These are phyloP conservation scores for Conticribra guillardii DNA, from an alignment of 108 stramenopile species.

Conservation along the genomic window DNA sequence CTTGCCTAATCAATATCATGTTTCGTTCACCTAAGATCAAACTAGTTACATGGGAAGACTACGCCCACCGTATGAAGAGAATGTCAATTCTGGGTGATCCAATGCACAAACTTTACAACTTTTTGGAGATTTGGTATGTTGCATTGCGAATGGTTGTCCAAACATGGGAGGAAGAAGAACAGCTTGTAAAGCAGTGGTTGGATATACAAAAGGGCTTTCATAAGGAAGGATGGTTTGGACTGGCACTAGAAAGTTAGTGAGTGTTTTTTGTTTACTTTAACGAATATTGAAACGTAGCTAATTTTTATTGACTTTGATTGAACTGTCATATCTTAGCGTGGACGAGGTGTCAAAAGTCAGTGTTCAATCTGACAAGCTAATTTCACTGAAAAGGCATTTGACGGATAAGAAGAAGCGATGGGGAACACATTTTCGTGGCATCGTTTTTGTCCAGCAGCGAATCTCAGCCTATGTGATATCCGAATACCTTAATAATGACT, in stretches of 20 bases:
- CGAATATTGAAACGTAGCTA: slow-evolving; percentile 1
- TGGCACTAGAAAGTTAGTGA: slow-evolving; percentile 18
- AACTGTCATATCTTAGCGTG: neutral
- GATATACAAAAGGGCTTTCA: slow-evolving; percentile 23
- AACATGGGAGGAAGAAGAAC: slow-evolving; percentile 57
- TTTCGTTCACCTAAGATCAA: slow-evolving; percentile 7
- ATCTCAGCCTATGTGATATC: slow-evolving; percentile 40
- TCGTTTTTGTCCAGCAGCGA: slow-evolving; percentile 44
- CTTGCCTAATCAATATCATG: neutral
- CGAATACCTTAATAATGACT: slow-evolving; percentile 29
- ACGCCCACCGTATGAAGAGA: slow-evolving; percentile 23
- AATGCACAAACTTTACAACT: slow-evolving; percentile 11
- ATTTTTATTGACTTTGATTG: neutral
- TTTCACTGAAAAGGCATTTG: slow-evolving; percentile 16
- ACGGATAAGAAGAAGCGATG: slow-evolving; percentile 33
- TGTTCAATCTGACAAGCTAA: slow-evolving; percentile 32
- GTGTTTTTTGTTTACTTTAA: no score
- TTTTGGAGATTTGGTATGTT: slow-evolving; percentile 52
- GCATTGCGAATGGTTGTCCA: slow-evolving; percentile 46
- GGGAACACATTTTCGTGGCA: slow-evolving; percentile 38
- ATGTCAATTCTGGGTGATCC: slow-evolving; percentile 1
- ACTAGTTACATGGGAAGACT: slow-evolving; percentile 44
- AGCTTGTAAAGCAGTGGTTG: slow-evolving; percentile 43
- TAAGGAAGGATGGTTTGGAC: slow-evolving; percentile 31
- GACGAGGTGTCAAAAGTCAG: neutral